Evolutionary conservation across 106 monocot genomes (phyloP), one percentile per base, ranked within the genome.

Genomic region (Acanthochlamys bracteata): DNA sequence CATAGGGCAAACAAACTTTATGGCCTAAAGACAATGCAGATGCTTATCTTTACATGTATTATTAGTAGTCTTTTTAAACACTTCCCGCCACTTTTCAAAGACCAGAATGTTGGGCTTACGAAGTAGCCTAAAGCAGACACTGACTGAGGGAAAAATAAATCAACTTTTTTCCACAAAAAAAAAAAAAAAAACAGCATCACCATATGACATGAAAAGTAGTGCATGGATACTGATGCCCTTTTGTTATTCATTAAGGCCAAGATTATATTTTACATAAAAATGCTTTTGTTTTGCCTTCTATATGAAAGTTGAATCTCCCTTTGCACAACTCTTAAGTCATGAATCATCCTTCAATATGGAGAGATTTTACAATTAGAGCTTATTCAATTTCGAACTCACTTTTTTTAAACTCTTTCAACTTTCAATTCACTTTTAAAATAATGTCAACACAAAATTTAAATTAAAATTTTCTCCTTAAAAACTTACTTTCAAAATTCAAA

Each of bases 11-110:
- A 12, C 49, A 17, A 68, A 64, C 71, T 75, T 83, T 75, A 73
- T 66, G 55, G 25, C 56, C 61, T 74, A 74, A 77, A 79, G 69
- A 77, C 72, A 66, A 69, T 71, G 57, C 72, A 33, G 71, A 79
- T 83, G 83, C 79, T 79, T 75, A 73, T 69, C 76, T 83, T 83
- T 83, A 72, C 75, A 75, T 73, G 64, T 72, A 41, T 69, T 73
- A 49, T 49, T 49, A 49, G 49, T 33, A 69, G 64, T 66, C 79
- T 76, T 79, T 79, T 74, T 57, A 65, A 55, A 49, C 1, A 1
- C 33, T 60, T 60, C 59, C 75, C 66, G 73, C 72, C 75, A 66
- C 65, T 69, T 79, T 79, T 70, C 66, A 42, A 69, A 75, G 59
- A 66, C 24, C 71, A 66, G 75, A 83, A 83, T 66, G 78, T 72